phyloP scores from a whole-genome alignment of 129 eudicot species.

The Ambrosia artemisiifolia region DNA sequence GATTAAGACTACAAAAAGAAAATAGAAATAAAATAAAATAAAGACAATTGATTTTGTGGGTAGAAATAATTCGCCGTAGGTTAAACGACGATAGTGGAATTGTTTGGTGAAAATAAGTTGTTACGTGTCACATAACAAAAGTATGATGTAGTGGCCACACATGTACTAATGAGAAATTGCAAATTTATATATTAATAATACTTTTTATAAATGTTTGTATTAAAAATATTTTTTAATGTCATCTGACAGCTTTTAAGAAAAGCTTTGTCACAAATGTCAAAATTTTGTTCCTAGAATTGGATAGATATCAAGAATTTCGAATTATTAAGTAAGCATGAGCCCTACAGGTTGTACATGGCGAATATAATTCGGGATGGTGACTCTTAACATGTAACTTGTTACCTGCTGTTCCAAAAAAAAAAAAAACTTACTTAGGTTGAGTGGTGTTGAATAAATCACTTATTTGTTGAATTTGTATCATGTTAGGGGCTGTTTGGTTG shows the following conservation, averaged over 20 bases:
- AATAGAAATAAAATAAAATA: background rate
- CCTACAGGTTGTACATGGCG: background rate
- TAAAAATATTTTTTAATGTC: background rate
- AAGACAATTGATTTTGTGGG: background rate
- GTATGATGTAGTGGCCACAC: background rate
- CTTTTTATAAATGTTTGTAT: background rate
- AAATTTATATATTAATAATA: background rate
- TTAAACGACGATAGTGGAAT: background rate
- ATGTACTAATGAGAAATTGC: background rate
- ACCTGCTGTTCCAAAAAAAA: no score
- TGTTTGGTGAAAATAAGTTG: background rate
- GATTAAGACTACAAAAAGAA: background rate
- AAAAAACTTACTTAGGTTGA: no score
- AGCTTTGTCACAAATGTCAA: background rate
- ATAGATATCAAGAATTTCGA: background rate
- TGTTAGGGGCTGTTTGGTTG: no score
- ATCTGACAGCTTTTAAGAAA: background rate
- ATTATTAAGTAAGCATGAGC: background rate
- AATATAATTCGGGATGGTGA: background rate
- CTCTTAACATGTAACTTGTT: no score
- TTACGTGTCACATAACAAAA: background rate
- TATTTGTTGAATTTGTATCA: no score
- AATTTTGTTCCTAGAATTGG: background rate
- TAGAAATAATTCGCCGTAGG: background rate
- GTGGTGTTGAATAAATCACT: no score